phyloP scores from a whole-genome alignment of 2,329 filamentous ascomycete genomes.

The Cryphonectria radicalis region DNA sequence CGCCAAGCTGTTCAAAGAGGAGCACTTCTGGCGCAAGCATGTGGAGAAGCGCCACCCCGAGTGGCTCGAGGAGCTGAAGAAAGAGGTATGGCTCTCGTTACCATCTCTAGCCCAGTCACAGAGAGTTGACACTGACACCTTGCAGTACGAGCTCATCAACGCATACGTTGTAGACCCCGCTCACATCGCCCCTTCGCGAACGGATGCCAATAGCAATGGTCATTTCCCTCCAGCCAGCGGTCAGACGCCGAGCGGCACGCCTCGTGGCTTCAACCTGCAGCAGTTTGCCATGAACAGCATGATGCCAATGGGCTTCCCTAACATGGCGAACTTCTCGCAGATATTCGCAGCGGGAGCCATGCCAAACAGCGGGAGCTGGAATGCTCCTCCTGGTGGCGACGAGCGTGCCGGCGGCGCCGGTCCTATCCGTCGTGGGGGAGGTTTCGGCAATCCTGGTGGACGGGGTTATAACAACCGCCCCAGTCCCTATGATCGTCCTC shows the following conservation, averaged over 20 bases:
- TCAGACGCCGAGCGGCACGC: constrained; percentile 79
- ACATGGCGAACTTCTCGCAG: constrained; percentile 51
- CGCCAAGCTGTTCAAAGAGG: constrained; percentile 95
- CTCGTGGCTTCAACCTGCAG: constrained; percentile 86
- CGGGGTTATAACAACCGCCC: constrained; percentile 58
- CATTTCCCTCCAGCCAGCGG: constrained; percentile 85
- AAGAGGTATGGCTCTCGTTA: constrained; percentile 67
- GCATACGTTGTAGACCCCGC: constrained; percentile 92
- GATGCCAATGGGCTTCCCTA: constrained; percentile 63
- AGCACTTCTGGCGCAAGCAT: constrained; percentile 97
- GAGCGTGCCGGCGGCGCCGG: constrained; percentile 63
- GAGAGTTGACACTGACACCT: constrained; percentile 12
- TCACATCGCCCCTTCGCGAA: constrained; percentile 90
- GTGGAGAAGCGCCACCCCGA: constrained; percentile 94
- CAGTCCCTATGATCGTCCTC: constrained; percentile 76
- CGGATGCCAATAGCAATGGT: constrained; percentile 92
- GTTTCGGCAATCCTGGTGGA: constrained; percentile 50
- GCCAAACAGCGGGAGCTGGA: constrained; percentile 52
- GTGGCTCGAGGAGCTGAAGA: constrained; percentile 79
- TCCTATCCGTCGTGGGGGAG: constrained; percentile 69
- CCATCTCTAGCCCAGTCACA: background rate
- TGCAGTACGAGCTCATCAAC: constrained; percentile 85
- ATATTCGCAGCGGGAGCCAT: constrained; percentile 59
- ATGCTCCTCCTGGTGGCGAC: constrained; percentile 51
- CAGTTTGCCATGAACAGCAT: constrained; percentile 67